Conservation (phyloP, 306 rosid genomes). For the Lagenaria siceraria region DNA sequence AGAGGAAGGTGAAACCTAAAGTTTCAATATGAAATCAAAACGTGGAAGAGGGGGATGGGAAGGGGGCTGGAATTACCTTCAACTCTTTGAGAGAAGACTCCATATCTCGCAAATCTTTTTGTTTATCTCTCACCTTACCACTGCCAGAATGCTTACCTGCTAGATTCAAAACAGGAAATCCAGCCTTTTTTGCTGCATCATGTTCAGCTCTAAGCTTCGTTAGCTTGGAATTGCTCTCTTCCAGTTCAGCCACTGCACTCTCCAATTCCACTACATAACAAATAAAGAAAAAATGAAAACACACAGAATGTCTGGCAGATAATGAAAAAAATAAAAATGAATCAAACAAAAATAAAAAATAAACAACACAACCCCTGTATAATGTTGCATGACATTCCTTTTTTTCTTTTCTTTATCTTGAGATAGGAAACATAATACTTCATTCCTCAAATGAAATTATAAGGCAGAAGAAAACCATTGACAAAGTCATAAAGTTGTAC, state of each 20-base stretch:
- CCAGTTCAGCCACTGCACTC: constrained; percentile 44
- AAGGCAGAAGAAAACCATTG: not conserved
- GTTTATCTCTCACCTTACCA: constrained; percentile 65
- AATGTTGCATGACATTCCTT: not conserved
- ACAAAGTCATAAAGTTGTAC: not conserved
- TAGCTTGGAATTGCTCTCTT: constrained; percentile 56
- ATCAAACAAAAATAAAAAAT: too few species aligned
- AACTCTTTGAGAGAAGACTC: constrained; percentile 69
- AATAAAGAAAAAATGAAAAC: constrained; percentile 14
- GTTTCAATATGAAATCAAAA: not conserved
- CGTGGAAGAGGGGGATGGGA: not conserved
- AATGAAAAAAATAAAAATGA: not conserved
- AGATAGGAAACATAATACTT: not conserved
- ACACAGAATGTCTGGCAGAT: not conserved
- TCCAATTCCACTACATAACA: constrained; percentile 62
- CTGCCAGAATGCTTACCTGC: constrained; percentile 40
- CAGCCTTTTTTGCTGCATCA: constrained; percentile 64
- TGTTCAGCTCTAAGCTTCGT: constrained; percentile 55
- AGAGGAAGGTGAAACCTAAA: not conserved
- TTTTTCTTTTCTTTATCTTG: not conserved
- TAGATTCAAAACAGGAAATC: constrained; percentile 54
- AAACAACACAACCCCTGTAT: not conserved
- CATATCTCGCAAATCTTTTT: constrained; percentile 80
- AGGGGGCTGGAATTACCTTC: constrained; percentile 34
- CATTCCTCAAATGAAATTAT: not conserved